Conservation (phyloP, 345 rosid genomes). For the Pseudoturritis turrita region DNA sequence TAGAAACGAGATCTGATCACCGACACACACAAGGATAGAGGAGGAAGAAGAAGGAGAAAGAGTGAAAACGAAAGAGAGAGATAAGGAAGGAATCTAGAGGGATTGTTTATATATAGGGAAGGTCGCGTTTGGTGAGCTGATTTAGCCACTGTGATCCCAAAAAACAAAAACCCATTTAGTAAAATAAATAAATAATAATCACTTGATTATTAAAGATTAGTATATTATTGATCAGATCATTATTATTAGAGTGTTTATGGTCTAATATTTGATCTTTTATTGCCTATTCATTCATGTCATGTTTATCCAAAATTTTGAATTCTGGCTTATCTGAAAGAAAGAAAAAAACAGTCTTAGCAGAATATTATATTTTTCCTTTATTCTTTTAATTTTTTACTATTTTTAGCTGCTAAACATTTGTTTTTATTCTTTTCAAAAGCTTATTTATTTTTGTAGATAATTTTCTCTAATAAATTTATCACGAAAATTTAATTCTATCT, state of each 20-base stretch:
- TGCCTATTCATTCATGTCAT: background rate
- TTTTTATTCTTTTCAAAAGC: background rate
- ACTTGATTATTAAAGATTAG: background rate
- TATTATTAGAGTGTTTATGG: background rate
- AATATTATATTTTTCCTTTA: background rate
- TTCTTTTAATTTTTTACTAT: background rate
- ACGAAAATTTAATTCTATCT: too few relatives aligned
- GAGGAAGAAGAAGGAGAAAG: background rate
- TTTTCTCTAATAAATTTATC: background rate
- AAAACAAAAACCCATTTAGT: background rate
- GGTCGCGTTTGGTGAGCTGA: constrained; percentile 28
- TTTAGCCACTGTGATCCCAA: background rate
- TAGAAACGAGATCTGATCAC: constrained; percentile 51
- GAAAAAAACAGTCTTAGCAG: background rate
- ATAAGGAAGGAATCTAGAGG: constrained; percentile 39
- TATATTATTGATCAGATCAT: constrained; percentile 3
- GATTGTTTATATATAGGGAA: background rate
- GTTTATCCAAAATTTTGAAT: background rate
- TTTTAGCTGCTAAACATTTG: background rate
- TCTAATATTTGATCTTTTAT: background rate
- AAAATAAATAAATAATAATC: background rate
- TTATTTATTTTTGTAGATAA: background rate
- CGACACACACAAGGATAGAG: constrained; percentile 38
- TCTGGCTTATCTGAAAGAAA: background rate
- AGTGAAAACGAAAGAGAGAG: constrained; percentile 19